These are phyloP conservation scores for Hypomontagnella monticulosa DNA, from an alignment of 495 filamentous ascomycete genomes.

Conservation along the genomic window DNA sequence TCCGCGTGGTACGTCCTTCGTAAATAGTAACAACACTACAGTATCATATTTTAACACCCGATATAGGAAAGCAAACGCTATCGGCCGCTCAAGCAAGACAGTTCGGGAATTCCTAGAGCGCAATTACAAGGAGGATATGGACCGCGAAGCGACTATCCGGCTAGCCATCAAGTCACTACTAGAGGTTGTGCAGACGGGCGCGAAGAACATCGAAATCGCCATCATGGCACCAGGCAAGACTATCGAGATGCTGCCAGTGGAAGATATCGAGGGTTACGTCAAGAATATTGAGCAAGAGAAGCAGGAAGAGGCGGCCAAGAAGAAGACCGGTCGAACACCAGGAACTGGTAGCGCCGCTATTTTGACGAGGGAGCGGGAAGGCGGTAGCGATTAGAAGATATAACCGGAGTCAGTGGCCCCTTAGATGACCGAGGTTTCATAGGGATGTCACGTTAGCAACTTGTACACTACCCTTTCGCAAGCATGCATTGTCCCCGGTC, in stretches of 20 bases:
- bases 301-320: slow-evolving; percentile 96
- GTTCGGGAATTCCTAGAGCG: slow-evolving; percentile 97
- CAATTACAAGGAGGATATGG: slow-evolving; percentile 97
- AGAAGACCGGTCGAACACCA: slow-evolving; percentile 84
- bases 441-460: slow-evolving; percentile 20
- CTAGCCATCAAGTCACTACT: slow-evolving; percentile 96
- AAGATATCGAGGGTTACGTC: slow-evolving; percentile 95
- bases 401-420: slow-evolving; percentile 8
- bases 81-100: slow-evolving; percentile 97
- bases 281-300: slow-evolving; percentile 99
- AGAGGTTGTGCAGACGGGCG: slow-evolving; percentile 97
- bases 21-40: neutral
- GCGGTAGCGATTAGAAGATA: slow-evolving; percentile 47
- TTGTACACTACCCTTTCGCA: slow-evolving; percentile 30
- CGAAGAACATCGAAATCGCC: slow-evolving; percentile 99
- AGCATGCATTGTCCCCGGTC: slow-evolving; percentile 31
- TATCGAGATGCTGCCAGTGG: slow-evolving; percentile 93
- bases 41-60: slow-evolving; percentile 3
- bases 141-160: slow-evolving; percentile 94
- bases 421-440: slow-evolving; percentile 8
- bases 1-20: slow-evolving; percentile 81
- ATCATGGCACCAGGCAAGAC: slow-evolving; percentile 95
- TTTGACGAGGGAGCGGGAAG: slow-evolving; percentile 71
- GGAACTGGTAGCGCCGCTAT: slow-evolving; percentile 83
- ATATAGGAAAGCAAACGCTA: slow-evolving; percentile 96